These are phyloP conservation scores for Anisogramma anomala DNA, from an alignment of 2,329 filamentous ascomycete genomes.

Conservation along the genomic window DNA sequence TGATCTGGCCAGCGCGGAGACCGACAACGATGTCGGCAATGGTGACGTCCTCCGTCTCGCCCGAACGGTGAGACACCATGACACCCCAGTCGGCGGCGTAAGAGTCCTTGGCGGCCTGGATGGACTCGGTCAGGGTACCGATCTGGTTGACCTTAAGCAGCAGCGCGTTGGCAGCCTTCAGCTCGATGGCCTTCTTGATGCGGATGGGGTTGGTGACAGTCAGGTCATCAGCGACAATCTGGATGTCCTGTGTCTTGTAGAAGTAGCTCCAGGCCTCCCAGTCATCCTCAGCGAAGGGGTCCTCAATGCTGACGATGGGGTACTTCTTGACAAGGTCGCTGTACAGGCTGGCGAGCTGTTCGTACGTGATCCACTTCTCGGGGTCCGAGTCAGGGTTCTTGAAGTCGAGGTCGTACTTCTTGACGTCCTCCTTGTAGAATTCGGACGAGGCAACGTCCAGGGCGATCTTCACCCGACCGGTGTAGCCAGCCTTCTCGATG, in stretches of 20 bases:
- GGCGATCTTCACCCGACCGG: conserved; percentile 91
- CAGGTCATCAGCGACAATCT: conserved; percentile 97
- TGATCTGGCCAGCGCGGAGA: conserved; percentile 95
- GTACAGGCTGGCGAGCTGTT: conserved; percentile 91
- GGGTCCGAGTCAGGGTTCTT: conserved; percentile 98
- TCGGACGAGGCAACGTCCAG: conserved; percentile 99
- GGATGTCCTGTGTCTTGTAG: conserved; percentile 97
- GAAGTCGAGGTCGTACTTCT: conserved; percentile 99
- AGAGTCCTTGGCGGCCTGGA: conserved; percentile 97
- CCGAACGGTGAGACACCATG: conserved; percentile 98
- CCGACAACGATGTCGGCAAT: conserved; percentile 97
- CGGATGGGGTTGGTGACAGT: conserved; percentile 97
- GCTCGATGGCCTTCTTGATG: conserved; percentile 99
- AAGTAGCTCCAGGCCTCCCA: conserved; percentile 99
- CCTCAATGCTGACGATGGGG: conserved; percentile 97
- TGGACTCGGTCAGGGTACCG: conserved; percentile 94
- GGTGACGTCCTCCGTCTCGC: conserved; percentile 99
- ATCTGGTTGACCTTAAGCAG: conserved; percentile 99
- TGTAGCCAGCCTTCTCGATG: conserved; percentile 92
- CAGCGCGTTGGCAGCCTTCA: conserved; percentile 96
- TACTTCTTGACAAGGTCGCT: conserved; percentile 82
- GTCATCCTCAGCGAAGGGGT: conserved; percentile 98
- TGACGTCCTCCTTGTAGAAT: conserved; percentile 95
- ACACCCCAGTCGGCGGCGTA: conserved; percentile 94
- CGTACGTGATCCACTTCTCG: conserved; percentile 96